A percentile compares a stretch with the other conserved stretches of the same genome.
These are phyloP conservation scores for Oryza glumipatula DNA, from an alignment of 176 grass and related monocot genomes.

Conservation along the genomic window DNA sequence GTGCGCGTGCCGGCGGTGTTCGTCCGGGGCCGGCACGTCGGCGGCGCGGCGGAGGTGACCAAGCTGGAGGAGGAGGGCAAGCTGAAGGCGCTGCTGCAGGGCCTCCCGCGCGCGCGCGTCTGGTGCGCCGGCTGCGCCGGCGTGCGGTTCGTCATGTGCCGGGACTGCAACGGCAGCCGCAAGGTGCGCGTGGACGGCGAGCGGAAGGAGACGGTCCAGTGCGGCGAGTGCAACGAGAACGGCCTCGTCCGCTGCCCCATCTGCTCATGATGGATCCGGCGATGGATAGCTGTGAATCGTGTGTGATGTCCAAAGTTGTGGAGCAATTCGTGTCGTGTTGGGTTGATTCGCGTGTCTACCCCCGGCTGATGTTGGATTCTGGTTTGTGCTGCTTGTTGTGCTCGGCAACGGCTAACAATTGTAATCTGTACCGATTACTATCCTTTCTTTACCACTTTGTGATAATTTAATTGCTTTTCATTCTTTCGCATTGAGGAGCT, in stretches of 20 bases:
- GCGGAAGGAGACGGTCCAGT: conserved; percentile 61
- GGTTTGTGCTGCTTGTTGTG: conserved; percentile 43
- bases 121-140: conserved; percentile 87
- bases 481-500: background rate
- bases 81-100: conserved; percentile 62
- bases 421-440: conserved; percentile 46
- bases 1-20: conserved; percentile 81
- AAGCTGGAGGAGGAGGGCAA: conserved; percentile 91
- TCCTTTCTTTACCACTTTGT: conserved; percentile 14
- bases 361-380: conserved; percentile 35
- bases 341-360: conserved; percentile 71
- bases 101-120: conserved; percentile 68
- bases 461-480: conserved; percentile 17
- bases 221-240: conserved; percentile 92
- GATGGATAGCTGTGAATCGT: conserved; percentile 8
- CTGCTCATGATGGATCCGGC: conserved; percentile 57
- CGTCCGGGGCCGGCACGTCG: conserved; percentile 69
- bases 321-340: conserved; percentile 39
- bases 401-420: conserved; percentile 41
- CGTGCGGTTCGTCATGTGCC: conserved; percentile 92
- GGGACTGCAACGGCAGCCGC: conserved; percentile 92
- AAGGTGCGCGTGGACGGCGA: conserved; percentile 80
- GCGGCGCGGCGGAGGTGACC: conserved; percentile 69
- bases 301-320: background rate
- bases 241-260: conserved; percentile 90